Evolutionary conservation across 768 basidiomycete species (phyloP).

Genomic region (Serendipita vermifera): DNA sequence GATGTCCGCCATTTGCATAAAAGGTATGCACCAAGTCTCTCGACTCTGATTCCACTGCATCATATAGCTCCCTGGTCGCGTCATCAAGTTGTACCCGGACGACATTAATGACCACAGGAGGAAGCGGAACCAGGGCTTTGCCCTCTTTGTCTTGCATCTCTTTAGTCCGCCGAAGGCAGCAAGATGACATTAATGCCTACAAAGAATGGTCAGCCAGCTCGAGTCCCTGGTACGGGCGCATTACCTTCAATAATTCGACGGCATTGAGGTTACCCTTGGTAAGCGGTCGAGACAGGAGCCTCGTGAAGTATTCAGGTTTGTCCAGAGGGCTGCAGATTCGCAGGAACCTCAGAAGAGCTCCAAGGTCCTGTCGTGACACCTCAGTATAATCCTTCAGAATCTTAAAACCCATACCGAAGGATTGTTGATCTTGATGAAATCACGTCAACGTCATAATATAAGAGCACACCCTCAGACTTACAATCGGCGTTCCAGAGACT

Average conservation of each 20-base stretch:
- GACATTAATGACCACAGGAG: conserved; percentile 67
- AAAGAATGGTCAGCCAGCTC: conserved; percentile 11
- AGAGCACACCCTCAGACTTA: conserved; percentile 29
- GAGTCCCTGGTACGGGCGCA: conserved; percentile 13
- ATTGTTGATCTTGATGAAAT: conserved; percentile 51
- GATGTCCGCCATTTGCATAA: conserved; percentile 20
- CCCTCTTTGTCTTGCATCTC: conserved; percentile 84
- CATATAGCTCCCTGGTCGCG: conserved; percentile 55
- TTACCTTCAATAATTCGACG: conserved; percentile 55
- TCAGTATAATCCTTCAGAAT: not conserved
- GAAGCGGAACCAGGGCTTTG: conserved; percentile 58
- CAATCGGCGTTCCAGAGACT: conserved; percentile 78
- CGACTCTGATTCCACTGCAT: conserved; percentile 52
- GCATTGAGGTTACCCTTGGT: conserved; percentile 55
- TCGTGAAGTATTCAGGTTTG: conserved; percentile 68
- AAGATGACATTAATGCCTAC: conserved; percentile 63
- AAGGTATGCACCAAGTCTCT: conserved; percentile 46
- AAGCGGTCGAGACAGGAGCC: conserved; percentile 64
- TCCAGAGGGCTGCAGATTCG: conserved; percentile 77
- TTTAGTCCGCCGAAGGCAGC: conserved; percentile 73
- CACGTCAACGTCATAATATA: not conserved
- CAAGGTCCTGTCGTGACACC: conserved; percentile 53
- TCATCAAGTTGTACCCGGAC: conserved; percentile 52
- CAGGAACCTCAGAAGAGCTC: conserved; percentile 73
- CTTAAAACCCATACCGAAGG: conserved; percentile 36